phyloP scores from a whole-genome alignment of 306 rosid species.

The Crataegus laevigata region DNA sequence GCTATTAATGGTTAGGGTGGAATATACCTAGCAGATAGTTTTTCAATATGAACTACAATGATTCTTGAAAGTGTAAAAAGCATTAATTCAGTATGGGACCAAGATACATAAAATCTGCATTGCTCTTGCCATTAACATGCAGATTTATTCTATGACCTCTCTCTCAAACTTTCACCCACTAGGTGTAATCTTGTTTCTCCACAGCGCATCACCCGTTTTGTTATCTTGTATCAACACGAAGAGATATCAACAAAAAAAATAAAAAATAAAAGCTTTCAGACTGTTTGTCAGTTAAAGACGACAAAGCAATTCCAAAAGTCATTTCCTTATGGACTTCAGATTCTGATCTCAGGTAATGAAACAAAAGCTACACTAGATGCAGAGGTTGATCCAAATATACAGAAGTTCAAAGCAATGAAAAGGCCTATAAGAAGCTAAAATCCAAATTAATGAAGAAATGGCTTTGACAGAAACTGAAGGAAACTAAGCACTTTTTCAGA shows the following conservation, averaged over 20 bases:
- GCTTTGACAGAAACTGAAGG: background rate
- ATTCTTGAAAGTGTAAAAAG: background rate
- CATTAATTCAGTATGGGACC: background rate
- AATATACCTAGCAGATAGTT: background rate
- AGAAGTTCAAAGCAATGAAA: background rate
- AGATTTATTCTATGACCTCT: background rate
- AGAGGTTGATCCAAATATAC: background rate
- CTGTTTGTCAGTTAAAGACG: too few species aligned
- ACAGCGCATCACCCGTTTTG: too few species aligned
- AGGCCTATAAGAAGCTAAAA: background rate
- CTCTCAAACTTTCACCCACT: background rate
- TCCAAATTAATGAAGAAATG: background rate
- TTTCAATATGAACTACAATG: background rate
- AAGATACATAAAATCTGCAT: background rate
- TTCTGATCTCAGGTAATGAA: background rate
- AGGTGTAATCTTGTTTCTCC: background rate
- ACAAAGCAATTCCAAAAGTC: background rate
- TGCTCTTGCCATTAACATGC: background rate
- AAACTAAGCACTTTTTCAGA: background rate
- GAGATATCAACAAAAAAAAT: too few species aligned
- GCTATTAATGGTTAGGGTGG: background rate
- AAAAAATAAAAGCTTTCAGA: too few species aligned
- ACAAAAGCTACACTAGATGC: background rate
- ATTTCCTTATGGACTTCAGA: background rate
- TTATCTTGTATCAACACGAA: too few species aligned